Evolutionary conservation across 2,329 filamentous ascomycete genomes (phyloP), one percentile per base, ranked within the genome.

Genomic region (Ceratocystis albifundus): DNA sequence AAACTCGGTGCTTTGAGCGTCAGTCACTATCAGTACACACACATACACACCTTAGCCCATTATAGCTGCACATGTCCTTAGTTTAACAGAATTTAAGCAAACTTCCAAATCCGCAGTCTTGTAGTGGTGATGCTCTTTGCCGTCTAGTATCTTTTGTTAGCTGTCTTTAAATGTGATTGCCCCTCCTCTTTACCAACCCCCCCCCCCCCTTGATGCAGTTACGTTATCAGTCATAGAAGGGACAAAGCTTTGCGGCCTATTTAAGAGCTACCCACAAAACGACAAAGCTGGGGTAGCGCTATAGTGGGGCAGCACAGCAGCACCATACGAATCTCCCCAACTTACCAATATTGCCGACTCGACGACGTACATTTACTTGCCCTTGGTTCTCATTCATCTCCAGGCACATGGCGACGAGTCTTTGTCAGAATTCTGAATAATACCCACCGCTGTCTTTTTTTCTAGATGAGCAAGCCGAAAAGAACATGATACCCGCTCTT

Each of bases 231-330:
- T 12, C 36, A 41, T 41, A 41, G 10, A 41, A 59, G 30, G 25
- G 32, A 32, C 55, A 59, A 59, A 59, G 55, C 55, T 59, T 59
- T 30, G 28, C 30, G 28, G 28, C 28, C 55, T 28, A 28, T 36
- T 30, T 32, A 17, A 8, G 30, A 59, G 55, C 55, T 59, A n/a
- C 28, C 55, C 28, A 59, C 55, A 59, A 59, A 36, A 15, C 28
- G 32, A 59, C 28, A 59, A 59, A 59, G 25, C 55, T 59, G 55
- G 55, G 55, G 55, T 32, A 59, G 55, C 55, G 36, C 28, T 32
- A 59, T 59, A 36, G 55, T 59, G 55, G 55, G 55, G 55, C 55
- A 36, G 25, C 28, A 3, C 28, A 32, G 7, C 28, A 32, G 8
- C 7, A 32, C 4, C 8, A 25, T 30, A 36, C 25, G 8, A 59